Percentiles rank a stretch among this genome's conserved stretches.
phyloP scores from a whole-genome alignment of 495 filamentous ascomycete species.

The Choiromyces venosus region DNA sequence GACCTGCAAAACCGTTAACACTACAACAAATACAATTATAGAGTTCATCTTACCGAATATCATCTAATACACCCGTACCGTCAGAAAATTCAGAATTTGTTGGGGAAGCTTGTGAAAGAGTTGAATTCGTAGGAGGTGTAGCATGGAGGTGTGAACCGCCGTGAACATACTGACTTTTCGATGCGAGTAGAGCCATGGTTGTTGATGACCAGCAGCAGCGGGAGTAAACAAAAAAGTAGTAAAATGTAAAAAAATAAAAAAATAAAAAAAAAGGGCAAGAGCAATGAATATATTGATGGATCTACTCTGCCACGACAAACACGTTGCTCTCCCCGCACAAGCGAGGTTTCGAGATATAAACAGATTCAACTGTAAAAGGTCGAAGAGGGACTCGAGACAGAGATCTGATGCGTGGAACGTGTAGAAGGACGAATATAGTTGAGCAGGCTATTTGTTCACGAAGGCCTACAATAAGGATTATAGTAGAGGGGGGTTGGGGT shows the following conservation, averaged over 20 bases:
- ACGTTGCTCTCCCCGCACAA: neutral
- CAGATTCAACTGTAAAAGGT: conserved; percentile 3
- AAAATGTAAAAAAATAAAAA: conserved; percentile 20
- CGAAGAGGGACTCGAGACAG: conserved; percentile 28
- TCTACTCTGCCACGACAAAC: neutral
- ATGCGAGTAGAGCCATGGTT: conserved; percentile 77
- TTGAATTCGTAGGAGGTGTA: conserved; percentile 52
- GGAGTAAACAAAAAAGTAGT: conserved; percentile 16
- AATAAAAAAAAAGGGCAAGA: neutral
- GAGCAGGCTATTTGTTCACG: conserved; percentile 27
- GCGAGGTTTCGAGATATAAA: conserved; percentile 3
- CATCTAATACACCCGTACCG: conserved; percentile 53
- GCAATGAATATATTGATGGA: neutral
- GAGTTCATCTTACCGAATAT: conserved; percentile 56
- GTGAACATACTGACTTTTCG: conserved; percentile 66
- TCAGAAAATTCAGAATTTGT: conserved; percentile 97
- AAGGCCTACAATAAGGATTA: neutral
- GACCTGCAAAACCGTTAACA: conserved; percentile 48
- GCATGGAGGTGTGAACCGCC: conserved; percentile 51
- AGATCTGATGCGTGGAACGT: conserved; percentile 27
- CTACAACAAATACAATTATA: conserved; percentile 51
- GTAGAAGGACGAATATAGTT: conserved; percentile 23
- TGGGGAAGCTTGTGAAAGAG: conserved; percentile 71
- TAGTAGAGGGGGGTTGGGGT: neutral
- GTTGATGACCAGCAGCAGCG: conserved; percentile 33